Evolutionary conservation across 2,329 filamentous ascomycete species (phyloP), one percentile per base, ranked within the genome.

Genomic region (Simplicillium sp.): DNA sequence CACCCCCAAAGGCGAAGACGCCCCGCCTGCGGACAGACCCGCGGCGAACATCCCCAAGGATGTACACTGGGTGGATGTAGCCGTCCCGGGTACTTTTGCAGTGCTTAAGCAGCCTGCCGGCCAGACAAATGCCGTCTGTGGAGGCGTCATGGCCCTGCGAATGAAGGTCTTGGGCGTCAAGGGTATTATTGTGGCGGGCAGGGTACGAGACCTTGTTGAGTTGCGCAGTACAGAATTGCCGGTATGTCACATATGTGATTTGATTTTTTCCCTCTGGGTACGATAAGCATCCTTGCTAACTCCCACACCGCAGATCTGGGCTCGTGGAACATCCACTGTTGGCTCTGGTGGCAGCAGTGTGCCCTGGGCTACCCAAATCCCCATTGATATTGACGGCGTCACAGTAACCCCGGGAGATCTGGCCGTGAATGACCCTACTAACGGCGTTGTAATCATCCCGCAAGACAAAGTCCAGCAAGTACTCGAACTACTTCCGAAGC

Each of bases 101-200:
- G 63, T 88, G 4, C 70, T 87, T 44, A 73, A 76, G 45, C 82
- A 87, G 51, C 80, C 82, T 0, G 52, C 65, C 1, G 70, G 67
- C 1, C 82, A 87, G 55, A 70, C 69, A 39, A 86, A 84, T 58
- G 84, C 84, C 6, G 71, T 85, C 7, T 71, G 85, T 6, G 84
- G 84, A n/a, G 84, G 84, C 14, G 85, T 88, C 48, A 84, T 87
- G 73, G 84, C 81, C 5, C 65, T 74, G 25, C 68, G 84, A 15
- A 83, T 87, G 72, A 77, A 78, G 51, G 56, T 71, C 12, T 66
- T 80, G 11, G 73, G 75, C 12, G 75, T 74, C 14, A 66, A 67
- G 48, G 82, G 71, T 3, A 70, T 82, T 11, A 62, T 87, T n/a
- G 78, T 86, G 7, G 71, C 77, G 48, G 84, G 84, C 1, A 65